Evolutionary conservation across 1,284 basidiomycete species (phyloP).

Genomic region (Pholiota adiposa): DNA sequence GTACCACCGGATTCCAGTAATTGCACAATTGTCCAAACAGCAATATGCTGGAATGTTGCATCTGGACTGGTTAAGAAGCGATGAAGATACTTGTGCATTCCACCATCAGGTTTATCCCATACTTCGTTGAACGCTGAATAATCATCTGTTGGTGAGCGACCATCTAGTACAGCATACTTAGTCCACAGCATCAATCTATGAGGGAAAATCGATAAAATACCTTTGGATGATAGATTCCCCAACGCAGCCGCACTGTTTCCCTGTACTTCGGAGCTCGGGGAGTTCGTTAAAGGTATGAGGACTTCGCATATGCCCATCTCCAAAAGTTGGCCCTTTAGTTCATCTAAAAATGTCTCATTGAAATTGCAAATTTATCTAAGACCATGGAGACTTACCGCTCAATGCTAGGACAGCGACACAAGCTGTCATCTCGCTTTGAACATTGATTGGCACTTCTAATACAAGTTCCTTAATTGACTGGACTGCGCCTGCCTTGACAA

Average conservation of each 20-base stretch:
- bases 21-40: constrained; percentile 99
- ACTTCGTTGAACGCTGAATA: constrained; percentile 98
- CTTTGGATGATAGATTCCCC: constrained; percentile 96
- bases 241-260: constrained; percentile 98
- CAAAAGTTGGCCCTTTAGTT: constrained; percentile 91
- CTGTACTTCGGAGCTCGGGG: constrained; percentile 96
- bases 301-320: constrained; percentile 99
- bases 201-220: constrained; percentile 41
- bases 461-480: constrained; percentile 98
- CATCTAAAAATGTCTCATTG: constrained; percentile 58
- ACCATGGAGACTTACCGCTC: constrained; percentile 66
- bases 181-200: neutral
- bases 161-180: constrained; percentile 50
- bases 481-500: constrained; percentile 98
- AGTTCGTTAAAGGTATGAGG: constrained; percentile 95
- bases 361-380: neutral
- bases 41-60: constrained; percentile 99
- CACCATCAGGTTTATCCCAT: constrained; percentile 97
- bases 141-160: constrained; percentile 84
- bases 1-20: constrained; percentile 90
- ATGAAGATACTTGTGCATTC: constrained; percentile 94
- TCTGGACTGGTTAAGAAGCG: constrained; percentile 94
- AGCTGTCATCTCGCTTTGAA: constrained; percentile 99
- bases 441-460: constrained; percentile 92
- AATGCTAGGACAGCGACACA: constrained; percentile 95